Evolutionary conservation across 805 yeast species (phyloP), one percentile per base, ranked within the genome.

Genomic region (Cyberlindnera japonica): DNA sequence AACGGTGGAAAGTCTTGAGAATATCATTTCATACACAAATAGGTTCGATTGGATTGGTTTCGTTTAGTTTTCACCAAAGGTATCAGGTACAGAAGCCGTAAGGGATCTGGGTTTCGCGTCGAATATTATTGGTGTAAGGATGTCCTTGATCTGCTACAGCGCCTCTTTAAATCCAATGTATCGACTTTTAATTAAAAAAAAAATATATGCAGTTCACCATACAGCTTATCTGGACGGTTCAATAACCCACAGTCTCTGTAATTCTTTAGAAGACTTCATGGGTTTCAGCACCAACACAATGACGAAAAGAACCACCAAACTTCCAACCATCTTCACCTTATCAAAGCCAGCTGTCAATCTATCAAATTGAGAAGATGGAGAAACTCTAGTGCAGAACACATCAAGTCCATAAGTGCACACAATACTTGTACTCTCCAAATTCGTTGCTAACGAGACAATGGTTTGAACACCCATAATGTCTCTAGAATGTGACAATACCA

Each of bases 341-440:
- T 82, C 87, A 57, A 93, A 93, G 37, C 71, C 69, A 22, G 71
- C 64, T 19, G 80, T 75, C 58, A 91, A 69, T 37, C 77, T 68
- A 63, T 91, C 99, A 62, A 86, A 90, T 28, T 87, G 85, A 31
- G 76, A 75, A 0, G 96, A 86, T 1, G 98, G 96, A 37, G 83
- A 74, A 14, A 84, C 71, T 41, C 78, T 69, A 0, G 95, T 81
- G 55, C 90, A 85, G 64, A 85, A 90, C 6, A 83, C 59, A 56
- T 87, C 95, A n/a, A 70, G 61, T 15, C 83, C 86, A 33, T 78
- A 63, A 26, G 74, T 68, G 45, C 93, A 80, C 1, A 85, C 74
- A 15, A 86, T 69, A 14, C 83, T 70, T 0, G 97, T 89, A 2
- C 95, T 85, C 62, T 91, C 98, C 37, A 89, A 66, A 28, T 75